These are phyloP conservation scores for Pestalotiopsis fici DNA, from an alignment of 2,329 filamentous ascomycete species.

Conservation along the genomic window DNA sequence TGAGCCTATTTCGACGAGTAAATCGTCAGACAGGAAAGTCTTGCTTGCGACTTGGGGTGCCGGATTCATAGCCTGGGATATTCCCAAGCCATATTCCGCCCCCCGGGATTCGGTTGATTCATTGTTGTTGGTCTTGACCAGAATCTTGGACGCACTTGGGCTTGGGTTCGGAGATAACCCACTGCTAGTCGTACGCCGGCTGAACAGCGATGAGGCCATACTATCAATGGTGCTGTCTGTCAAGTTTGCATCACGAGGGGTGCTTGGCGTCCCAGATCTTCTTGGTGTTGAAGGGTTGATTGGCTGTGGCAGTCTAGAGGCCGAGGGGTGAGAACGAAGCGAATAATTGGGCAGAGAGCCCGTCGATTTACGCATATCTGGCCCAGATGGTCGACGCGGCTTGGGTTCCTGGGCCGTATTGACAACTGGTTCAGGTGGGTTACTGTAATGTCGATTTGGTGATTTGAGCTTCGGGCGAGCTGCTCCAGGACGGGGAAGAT, in stretches of 20 bases:
- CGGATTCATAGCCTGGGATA: background rate
- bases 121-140: background rate
- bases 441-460: background rate
- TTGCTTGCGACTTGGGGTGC: background rate
- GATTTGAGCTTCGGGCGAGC: slow-evolving; percentile 10
- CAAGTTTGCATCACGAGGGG: slow-evolving; percentile 34
- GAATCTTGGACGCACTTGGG: slow-evolving; percentile 5
- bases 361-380: slow-evolving; percentile 14
- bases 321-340: slow-evolving; percentile 35
- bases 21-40: background rate
- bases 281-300: slow-evolving; percentile 35
- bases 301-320: slow-evolving; percentile 38
- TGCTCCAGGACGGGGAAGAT: slow-evolving; percentile 2
- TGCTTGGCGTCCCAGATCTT: slow-evolving; percentile 34
- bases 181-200: slow-evolving; percentile 18
- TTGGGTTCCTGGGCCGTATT: background rate
- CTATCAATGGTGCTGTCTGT: slow-evolving; percentile 40
- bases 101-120: background rate
- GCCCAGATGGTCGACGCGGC: background rate
- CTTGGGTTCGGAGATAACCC: slow-evolving; percentile 7
- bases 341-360: slow-evolving; percentile 21
- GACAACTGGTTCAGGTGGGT: background rate
- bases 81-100: no score
- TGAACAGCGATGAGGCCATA: slow-evolving; percentile 43
- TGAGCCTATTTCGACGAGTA: background rate